Evolutionary conservation across 345 rosid genomes (phyloP), one percentile per base, ranked within the genome.

Genomic region (Nephelium lappaceum): DNA sequence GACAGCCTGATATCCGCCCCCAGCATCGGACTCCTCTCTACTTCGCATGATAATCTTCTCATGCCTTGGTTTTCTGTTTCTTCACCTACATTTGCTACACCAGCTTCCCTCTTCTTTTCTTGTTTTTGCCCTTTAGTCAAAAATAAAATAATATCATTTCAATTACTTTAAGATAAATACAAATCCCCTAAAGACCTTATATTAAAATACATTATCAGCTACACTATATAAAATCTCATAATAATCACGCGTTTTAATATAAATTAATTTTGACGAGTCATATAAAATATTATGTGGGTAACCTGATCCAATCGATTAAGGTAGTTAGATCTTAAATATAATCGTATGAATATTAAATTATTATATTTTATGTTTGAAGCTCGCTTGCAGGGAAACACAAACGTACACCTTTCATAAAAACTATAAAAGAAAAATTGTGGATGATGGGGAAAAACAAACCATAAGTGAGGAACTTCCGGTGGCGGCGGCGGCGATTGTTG

Each of bases 381-480:
- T 31, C 36, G 3, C 36, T 31, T 31, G 2, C 36, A 31, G 3
- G 36, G 3, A 2, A 31, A 31, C 2, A 31, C 36, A 31, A 31
- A 31, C 2, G 3, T 31, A 31, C 36, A 31, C 3, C 36, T 31
- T 31, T 31, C 36, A 31, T 38, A 16, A n/a, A 6, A 31, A 74
- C 55, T 31, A 41, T 19, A 38, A 11, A 64, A 8, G 45, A 61
- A 41, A 5, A 70, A 45, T 41, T 41, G 36, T 16, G 53, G 1
- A 69, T 25, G 18, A 11, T 0, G 12, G 41, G 16, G 36, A 3
- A 5, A 23, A 42, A 75, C 69, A 8, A 12, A 89, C 94, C 89
- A 16, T 76, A 87, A 27, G 93, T 93, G 84, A 93, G 87, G 85
- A 83, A 88, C 80, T 90, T 87, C 39, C 78, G 31, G 16, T 62